These are phyloP conservation scores for Botrytis deweyae DNA, from an alignment of 2,329 filamentous ascomycete genomes.

Conservation along the genomic window DNA sequence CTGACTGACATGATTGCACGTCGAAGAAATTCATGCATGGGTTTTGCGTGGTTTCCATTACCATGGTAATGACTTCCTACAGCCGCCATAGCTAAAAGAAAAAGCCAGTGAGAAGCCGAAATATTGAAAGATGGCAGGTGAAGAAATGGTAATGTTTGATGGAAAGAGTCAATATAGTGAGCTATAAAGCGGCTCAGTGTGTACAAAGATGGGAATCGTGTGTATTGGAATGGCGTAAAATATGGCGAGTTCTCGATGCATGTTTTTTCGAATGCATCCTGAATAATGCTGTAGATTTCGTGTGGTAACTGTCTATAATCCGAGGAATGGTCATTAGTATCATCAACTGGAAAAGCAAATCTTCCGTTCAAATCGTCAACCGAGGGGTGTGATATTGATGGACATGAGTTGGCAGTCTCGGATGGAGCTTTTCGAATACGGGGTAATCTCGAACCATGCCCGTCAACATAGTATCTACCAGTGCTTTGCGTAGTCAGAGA, in stretches of 20 bases:
- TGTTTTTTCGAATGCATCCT: conserved; percentile 26
- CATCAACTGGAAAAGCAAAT: conserved; percentile 25
- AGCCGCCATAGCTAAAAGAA: conserved; percentile 43
- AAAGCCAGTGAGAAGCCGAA: conserved; percentile 43
- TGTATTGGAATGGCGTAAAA: conserved; percentile 20
- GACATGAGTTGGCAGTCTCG: conserved; percentile 22
- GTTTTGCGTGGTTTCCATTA: conserved; percentile 34
- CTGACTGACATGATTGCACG: not conserved
- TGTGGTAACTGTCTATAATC: conserved; percentile 22
- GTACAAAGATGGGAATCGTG: conserved; percentile 27
- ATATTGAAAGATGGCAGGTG: not conserved
- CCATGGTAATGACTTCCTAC: conserved; percentile 43
- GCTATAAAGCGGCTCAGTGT: conserved; percentile 35
- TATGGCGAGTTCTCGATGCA: conserved; percentile 28
- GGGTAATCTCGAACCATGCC: conserved; percentile 33
- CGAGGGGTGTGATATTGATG: conserved; percentile 7
- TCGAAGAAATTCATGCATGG: conserved; percentile 4
- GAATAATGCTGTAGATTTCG: conserved; percentile 28
- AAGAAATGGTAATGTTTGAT: conserved; percentile 26
- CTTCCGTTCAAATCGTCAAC: not conserved
- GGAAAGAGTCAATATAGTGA: conserved; percentile 43
- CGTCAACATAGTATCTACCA: conserved; percentile 35
- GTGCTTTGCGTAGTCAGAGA: conserved; percentile 25
- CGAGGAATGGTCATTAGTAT: conserved; percentile 3
- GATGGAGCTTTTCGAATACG: conserved; percentile 30